Evolutionary conservation across 768 basidiomycete genomes (phyloP), one percentile per base, ranked within the genome.

Genomic region (Auricularia cornea): DNA sequence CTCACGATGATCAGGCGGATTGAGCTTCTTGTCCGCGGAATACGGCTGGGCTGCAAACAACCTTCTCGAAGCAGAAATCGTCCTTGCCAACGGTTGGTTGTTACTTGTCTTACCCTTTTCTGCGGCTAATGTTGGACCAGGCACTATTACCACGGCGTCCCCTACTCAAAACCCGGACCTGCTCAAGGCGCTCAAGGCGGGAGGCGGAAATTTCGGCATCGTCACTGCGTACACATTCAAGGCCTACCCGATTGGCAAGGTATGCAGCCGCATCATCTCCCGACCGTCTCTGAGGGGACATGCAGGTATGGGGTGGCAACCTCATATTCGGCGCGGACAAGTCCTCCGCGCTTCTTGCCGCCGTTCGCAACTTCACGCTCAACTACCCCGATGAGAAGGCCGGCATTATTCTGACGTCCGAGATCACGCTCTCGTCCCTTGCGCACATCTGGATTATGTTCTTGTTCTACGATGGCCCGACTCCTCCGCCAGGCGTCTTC

Each of bases 391-490:
- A 48, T 20, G 44, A 48, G 20, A 48, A 48, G 44, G 44, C 44
- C 20, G 44, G 44, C 23, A 48, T 48, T 20, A 48, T 48, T 20
- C 23, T 48, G 44, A 48, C 44, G 20, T 48, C 44, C 6, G 44
- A 48, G 23, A 48, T 48, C 44, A 48, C 44, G 44, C 44, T 48
- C 16, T 48, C 44, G 44, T 20, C 44, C 23, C 44, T 48, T 23
- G 44, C 23, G 44, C 16, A 48, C 44, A 48, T 48, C 44, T 48
- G 44, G 44, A 48, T 48, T 18, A 48, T 60, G 29, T 29, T 67
- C 33, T 18, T 70, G 14, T 70, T 70, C 23, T 70, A 70, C 33
- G 66, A 70, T 59, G 69, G 62, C 3, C 69, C 69, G 3, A 61
- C 65, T 16, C 63, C 60, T 4, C 69, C 69, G 28, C 20, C 18